Evolutionary conservation across 768 basidiomycete species (phyloP), one percentile per base, ranked within the genome.

Genomic region (Suillus placidus): DNA sequence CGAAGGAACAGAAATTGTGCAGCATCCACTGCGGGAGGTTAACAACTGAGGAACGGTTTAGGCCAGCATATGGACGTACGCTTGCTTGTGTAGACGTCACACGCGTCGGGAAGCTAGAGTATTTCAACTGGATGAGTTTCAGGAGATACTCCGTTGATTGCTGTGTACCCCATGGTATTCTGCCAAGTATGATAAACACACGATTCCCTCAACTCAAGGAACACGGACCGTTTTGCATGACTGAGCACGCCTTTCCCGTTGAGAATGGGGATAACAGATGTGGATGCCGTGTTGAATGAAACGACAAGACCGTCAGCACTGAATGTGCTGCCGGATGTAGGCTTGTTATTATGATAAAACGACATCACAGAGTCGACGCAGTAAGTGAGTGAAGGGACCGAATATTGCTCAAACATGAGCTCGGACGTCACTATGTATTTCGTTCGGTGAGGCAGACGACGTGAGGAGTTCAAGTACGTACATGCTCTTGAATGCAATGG

Each of bases 81-180:
- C 85, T 90, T 6, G 94, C 87, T 71, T 98, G 97, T 0, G 81
- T 73, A 18, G 85, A 73, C 0, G 92, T 92, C 13, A 98, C 87
- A 51, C 94, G 88, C 1, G 91, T 92, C 6, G 94, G 93, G 75
- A 99, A 99, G 55, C 84, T 90, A 34, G 97, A 92, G 74, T 99
- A 97, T 77, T 99, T 99, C 42, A 99, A 85, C 73, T 98, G 96
- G 49, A 96, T 88, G 26, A 97, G 88, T 73, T 95, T 97, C 66
- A 96, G 87, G 60, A 98, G 84, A 72, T 97, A 92, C 63, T 99
- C 97, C 0, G 93, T 88, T 1, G 94, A 88, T 71, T 98, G 96
- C 2, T 88, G 86, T 32, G 91, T 87, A 34, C 97, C 97, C 94
- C 95, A 99, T 5, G 94, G 92, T 77, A 99, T 93, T 68, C 96